Percentiles rank a stretch among this genome's conserved stretches.
These are phyloP conservation scores for Coemansia sp. DNA, from an alignment of 192 early-diverging fungal genomes.

Conservation along the genomic window DNA sequence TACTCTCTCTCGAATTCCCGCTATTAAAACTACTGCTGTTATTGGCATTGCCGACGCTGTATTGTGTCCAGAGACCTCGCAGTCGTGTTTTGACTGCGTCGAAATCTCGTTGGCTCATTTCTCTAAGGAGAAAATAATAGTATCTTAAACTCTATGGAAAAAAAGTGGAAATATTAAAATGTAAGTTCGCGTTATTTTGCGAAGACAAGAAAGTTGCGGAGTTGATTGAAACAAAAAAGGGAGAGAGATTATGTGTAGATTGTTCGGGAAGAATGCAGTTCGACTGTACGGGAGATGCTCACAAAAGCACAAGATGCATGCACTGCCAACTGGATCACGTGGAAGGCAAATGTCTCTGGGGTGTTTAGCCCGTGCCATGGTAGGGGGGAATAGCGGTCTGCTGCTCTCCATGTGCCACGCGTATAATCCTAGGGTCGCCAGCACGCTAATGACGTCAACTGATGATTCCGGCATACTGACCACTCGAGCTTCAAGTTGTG, in stretches of 20 bases:
- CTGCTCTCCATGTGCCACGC: neutral
- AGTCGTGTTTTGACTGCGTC: slow-evolving; percentile 38
- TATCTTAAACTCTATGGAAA: neutral
- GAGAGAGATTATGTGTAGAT: no score
- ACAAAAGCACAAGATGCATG: neutral
- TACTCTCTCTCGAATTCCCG: neutral
- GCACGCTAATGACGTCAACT: neutral
- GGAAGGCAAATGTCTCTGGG: neutral
- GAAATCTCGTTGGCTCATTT: slow-evolving; percentile 33
- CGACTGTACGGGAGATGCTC: no score
- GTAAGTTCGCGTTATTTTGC: no score
- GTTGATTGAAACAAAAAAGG: no score
- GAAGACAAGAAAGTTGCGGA: no score
- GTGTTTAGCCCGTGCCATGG: neutral
- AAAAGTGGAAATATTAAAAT: neutral
- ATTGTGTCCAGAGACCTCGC: slow-evolving; percentile 38
- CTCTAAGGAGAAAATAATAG: neutral
- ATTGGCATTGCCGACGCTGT: slow-evolving; percentile 7
- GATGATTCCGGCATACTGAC: neutral
- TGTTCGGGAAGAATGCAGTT: no score
- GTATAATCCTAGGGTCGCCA: neutral
- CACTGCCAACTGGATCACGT: neutral
- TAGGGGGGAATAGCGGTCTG: neutral
- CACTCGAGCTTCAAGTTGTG: neutral
- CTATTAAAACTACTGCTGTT: neutral